phyloP scores from a whole-genome alignment of 495 filamentous ascomycete species.

The Melanomma pulvis-pyrius region DNA sequence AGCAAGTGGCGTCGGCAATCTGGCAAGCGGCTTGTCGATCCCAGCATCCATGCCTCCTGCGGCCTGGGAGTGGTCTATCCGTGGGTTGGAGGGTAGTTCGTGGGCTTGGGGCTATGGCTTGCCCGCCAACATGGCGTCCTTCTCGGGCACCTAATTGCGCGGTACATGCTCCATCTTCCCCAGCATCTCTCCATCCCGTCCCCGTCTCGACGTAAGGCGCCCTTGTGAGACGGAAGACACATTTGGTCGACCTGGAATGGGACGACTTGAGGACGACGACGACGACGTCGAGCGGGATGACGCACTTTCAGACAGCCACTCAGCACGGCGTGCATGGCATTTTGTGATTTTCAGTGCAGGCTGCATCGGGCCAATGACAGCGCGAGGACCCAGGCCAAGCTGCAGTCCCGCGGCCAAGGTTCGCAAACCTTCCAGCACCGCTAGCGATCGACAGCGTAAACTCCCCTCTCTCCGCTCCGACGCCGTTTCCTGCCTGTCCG shows the following conservation, averaged over 20 bases:
- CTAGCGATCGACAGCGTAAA: background rate
- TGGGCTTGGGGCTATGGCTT: background rate
- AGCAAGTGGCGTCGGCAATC: conserved; percentile 23
- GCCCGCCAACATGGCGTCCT: background rate
- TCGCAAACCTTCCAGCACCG: background rate
- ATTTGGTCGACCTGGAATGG: background rate
- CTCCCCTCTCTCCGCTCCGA: background rate
- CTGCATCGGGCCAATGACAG: background rate
- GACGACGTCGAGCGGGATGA: conserved; percentile 8
- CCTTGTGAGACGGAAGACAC: background rate
- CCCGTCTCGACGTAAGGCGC: background rate
- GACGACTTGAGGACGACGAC: no score
- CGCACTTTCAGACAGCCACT: conserved; percentile 17
- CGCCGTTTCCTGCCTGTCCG: background rate
- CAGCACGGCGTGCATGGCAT: background rate
- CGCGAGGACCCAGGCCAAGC: background rate
- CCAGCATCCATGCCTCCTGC: conserved; percentile 1
- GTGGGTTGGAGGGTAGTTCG: background rate
- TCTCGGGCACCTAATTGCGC: no score
- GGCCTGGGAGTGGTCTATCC: background rate
- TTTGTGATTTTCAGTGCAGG: background rate
- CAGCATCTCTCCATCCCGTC: background rate
- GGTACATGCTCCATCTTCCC: background rate
- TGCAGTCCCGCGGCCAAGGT: background rate
- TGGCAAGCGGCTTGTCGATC: conserved; percentile 24